Conservation (phyloP, 805 yeast species). For the Kodamaea kaohsiungensis region DNA sequence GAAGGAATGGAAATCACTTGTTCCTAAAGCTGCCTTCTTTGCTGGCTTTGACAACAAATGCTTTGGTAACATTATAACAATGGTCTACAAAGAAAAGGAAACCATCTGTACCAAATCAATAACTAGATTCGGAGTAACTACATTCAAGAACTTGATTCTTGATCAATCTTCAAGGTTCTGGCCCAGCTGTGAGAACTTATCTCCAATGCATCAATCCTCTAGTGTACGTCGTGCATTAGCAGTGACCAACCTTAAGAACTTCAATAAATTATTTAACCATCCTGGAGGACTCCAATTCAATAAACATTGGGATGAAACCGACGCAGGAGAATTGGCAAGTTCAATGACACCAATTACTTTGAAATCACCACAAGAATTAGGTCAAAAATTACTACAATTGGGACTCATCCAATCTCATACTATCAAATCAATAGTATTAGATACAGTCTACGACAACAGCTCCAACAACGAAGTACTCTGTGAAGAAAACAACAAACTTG, state of each 20-base stretch:
- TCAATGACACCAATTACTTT: constrained; percentile 55
- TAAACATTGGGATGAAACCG: constrained; percentile 65
- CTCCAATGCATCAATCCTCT: constrained; percentile 47
- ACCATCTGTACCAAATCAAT: constrained; percentile 56
- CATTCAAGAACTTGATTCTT: constrained; percentile 58
- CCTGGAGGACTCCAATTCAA: constrained; percentile 19
- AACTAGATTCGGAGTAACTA: constrained; percentile 66
- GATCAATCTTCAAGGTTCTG: constrained; percentile 64
- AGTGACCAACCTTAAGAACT: constrained; percentile 67
- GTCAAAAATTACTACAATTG: constrained; percentile 51
- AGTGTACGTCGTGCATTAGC: constrained; percentile 77
- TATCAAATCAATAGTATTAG: constrained; percentile 61
- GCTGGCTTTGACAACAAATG: constrained; percentile 47
- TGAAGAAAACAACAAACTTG: constrained; percentile 74
- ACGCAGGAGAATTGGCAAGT: constrained; percentile 80
- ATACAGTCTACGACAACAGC: constrained; percentile 64
- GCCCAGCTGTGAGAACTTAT: constrained; percentile 75
- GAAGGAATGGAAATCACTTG: constrained; percentile 42
- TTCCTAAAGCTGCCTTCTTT: constrained; percentile 54
- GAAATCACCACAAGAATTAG: constrained; percentile 56
- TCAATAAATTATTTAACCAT: constrained; percentile 50
- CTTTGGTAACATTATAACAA: constrained; percentile 47
- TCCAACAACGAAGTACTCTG: constrained; percentile 37
- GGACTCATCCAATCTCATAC: constrained; percentile 57
- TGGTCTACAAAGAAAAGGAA: constrained; percentile 52